Evolutionary conservation across 352 stramenopile genomes (phyloP).

Genomic region (Pythium dissotocum): DNA sequence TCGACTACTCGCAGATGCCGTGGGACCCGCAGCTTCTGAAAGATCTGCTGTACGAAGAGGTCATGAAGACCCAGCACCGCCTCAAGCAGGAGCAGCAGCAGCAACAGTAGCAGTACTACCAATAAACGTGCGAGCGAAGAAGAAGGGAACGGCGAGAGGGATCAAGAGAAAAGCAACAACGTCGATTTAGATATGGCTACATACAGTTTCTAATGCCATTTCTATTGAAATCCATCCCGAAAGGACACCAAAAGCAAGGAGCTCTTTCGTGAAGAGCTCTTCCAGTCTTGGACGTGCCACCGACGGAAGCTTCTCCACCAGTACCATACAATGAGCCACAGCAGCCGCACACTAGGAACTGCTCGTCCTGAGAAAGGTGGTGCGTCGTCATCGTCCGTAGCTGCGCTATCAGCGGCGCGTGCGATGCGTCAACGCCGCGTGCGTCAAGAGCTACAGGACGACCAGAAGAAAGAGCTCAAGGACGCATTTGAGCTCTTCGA

Average conservation of each 20-base stretch:
- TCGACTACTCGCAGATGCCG: constrained; percentile 74
- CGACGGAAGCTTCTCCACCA: background rate
- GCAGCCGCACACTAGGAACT: background rate
- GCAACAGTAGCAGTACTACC: background rate
- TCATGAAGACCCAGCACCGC: constrained; percentile 66
- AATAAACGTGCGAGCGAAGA: background rate
- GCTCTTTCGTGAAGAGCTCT: background rate
- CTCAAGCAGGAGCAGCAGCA: constrained; percentile 28
- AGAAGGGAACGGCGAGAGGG: no score
- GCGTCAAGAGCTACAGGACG: constrained; percentile 74
- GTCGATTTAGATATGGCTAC: constrained; percentile 15
- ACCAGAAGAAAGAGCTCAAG: constrained; percentile 89
- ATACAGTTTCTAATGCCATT: constrained; percentile 6
- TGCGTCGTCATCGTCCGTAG: background rate
- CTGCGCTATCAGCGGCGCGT: constrained; percentile 22
- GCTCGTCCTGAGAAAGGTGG: background rate
- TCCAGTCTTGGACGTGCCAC: background rate
- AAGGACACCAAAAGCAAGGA: background rate
- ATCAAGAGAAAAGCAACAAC: no score
- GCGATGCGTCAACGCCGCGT: constrained; percentile 38
- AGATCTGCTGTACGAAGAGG: constrained; percentile 78
- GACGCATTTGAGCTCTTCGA: constrained; percentile 95
- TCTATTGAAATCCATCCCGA: constrained; percentile 7
- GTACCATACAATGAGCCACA: background rate
- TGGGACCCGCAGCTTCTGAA: constrained; percentile 77